These are phyloP conservation scores for Fonsecaea monophora DNA, from an alignment of 2,329 filamentous ascomycete species.

Conservation along the genomic window DNA sequence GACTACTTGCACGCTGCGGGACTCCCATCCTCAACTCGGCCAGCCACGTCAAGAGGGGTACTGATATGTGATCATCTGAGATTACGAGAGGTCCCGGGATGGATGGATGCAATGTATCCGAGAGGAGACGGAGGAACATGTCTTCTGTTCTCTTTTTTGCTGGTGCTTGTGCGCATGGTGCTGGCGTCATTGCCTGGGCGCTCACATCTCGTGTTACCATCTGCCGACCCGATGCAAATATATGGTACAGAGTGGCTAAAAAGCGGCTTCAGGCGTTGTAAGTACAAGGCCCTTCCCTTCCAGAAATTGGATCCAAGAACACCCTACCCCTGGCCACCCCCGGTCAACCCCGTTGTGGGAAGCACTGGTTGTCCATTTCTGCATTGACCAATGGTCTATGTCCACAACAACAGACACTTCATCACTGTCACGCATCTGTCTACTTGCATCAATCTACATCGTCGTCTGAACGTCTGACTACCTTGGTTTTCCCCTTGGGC, in stretches of 20 bases:
- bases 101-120: not conserved
- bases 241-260: not conserved
- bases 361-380: not conserved
- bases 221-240: slow-evolving; percentile 3
- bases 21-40: not conserved
- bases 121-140: not conserved
- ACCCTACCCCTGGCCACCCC: not conserved
- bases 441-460: not conserved
- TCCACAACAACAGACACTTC: slow-evolving; percentile 5
- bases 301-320: not conserved
- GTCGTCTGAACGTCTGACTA: not conserved
- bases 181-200: not conserved
- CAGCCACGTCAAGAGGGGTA: not conserved
- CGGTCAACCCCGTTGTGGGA: not conserved
- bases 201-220: not conserved
- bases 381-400: not conserved
- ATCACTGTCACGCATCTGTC: not conserved
- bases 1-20: not conserved
- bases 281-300: not conserved
- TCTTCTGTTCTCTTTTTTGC: not conserved
- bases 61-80: not conserved
- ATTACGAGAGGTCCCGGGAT: not conserved
- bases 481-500: not conserved
- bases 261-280: not conserved
- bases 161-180: not conserved